Conservation (phyloP, 2,329 filamentous ascomycete genomes). For the Zymoseptoria passerinii region DNA sequence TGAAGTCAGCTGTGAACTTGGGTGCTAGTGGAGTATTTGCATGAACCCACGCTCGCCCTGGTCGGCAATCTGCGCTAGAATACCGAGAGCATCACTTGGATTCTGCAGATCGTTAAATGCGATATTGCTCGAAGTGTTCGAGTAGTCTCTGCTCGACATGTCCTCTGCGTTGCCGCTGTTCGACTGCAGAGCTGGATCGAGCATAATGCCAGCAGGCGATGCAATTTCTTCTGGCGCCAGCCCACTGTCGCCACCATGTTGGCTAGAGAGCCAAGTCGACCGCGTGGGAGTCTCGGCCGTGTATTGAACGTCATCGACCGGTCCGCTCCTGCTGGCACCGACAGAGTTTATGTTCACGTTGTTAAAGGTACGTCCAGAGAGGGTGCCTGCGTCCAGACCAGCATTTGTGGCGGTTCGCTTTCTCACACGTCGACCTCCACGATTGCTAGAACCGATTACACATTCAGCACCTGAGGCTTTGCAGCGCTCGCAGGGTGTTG, state of each 20-base stretch:
- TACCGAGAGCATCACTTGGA: slow-evolving; percentile 42
- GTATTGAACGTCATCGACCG: slow-evolving; percentile 2
- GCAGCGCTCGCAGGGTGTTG: slow-evolving; percentile 50
- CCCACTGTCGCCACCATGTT: slow-evolving; percentile 1
- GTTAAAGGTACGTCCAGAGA: slow-evolving; percentile 22
- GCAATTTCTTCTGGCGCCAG: slow-evolving; percentile 6
- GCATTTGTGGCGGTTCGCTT: slow-evolving; percentile 37
- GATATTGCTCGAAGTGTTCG: slow-evolving; percentile 25
- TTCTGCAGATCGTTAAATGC: slow-evolving; percentile 40
- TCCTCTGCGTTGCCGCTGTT: slow-evolving; percentile 14
- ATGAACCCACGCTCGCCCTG: slow-evolving; percentile 22
- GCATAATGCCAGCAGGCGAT: slow-evolving; percentile 20
- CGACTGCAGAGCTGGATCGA: slow-evolving; percentile 26
- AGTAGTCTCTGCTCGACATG: slow-evolving; percentile 19
- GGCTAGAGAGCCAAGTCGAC: slow-evolving; percentile 4
- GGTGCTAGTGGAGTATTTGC: background rate
- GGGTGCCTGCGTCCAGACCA: slow-evolving; percentile 27
- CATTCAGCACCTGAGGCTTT: slow-evolving; percentile 51
- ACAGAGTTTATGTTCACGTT: slow-evolving; percentile 10
- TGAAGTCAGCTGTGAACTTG: background rate
- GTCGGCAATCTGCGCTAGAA: slow-evolving; percentile 40
- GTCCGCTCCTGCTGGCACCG: slow-evolving; percentile 3
- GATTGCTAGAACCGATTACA: slow-evolving; percentile 48
- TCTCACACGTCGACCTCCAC: slow-evolving; percentile 48
- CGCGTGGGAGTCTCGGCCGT: background rate